Evolutionary conservation across 1,284 basidiomycete genomes (phyloP), one percentile per base, ranked within the genome.

Genomic region (Melampsora larici-populina): DNA sequence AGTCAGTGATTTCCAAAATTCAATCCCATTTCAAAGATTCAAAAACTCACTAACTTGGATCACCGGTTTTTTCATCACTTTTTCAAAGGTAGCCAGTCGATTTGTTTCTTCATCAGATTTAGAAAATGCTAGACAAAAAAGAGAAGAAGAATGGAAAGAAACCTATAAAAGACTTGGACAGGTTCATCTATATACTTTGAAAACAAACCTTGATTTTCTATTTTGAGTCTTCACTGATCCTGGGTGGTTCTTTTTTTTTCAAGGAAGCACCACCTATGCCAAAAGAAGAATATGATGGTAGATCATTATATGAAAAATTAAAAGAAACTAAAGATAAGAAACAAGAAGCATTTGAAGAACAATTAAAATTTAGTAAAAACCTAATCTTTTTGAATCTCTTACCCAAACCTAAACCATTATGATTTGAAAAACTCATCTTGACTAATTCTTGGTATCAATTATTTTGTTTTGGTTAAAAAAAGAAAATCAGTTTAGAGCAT

Each of bases 111-210:
- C 74, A 40, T 55, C 49, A 60, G 74, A 76, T 63, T 24, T 76
- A 29, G 74, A 76, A 63, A 29, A 36, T 15, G 74, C 74, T 29
- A 49, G 74, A 40, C 33, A 43, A 21, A 60, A 58, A 43, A 46
- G 74, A 48, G 74, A 76, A 69, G 40, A 76, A 60, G 74, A 76
- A 76, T 76, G 74, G 74, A 76, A 76, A 63, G 74, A 64, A 46
- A 76, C 74, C n/a, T 76, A 76, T 29, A 51, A 46, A 11, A 51
- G 58, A 76, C 51, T 76, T 33, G 74, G 74, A 21, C 74, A 76
- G 74, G 74, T 69, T 26, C 11, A 36, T 75, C 26, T 18, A 4
- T 40, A n/a, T 70, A 17, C 31, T 18, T 43, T 15, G 2, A 43
- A 13, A 17, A 58, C n/a, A 26, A 13, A 24, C 1, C n/a, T n/a